Percentiles rank a stretch among this genome's conserved stretches.
These are phyloP conservation scores for Ogataea trehalophila DNA, from an alignment of 805 yeast species.

Conservation along the genomic window DNA sequence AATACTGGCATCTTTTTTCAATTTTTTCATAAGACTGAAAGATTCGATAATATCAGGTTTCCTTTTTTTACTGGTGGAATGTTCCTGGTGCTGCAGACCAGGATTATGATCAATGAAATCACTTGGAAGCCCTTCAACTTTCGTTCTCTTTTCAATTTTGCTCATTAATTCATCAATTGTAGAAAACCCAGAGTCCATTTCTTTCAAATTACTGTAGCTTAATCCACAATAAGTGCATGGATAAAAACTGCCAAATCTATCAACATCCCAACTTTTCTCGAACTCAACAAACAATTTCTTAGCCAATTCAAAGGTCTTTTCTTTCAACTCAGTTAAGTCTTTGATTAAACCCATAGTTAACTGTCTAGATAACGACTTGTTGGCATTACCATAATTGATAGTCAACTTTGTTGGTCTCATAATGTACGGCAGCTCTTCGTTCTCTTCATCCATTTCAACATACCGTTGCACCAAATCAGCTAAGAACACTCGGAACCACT, in stretches of 20 bases:
- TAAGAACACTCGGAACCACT: slow-evolving; percentile 80
- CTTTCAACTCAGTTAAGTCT: slow-evolving; percentile 34
- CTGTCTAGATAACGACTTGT: slow-evolving; percentile 36
- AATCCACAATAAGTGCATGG: slow-evolving; percentile 50
- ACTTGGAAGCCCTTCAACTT: background rate
- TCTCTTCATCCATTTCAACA: slow-evolving; percentile 70
- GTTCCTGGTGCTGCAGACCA: background rate
- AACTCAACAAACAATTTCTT: slow-evolving; percentile 18
- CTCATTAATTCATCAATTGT: slow-evolving; percentile 23
- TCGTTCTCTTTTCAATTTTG: background rate
- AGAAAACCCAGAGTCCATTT: slow-evolving; percentile 22
- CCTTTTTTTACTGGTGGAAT: background rate
- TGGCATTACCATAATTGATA: slow-evolving; percentile 31
- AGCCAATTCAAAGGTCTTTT: slow-evolving; percentile 20
- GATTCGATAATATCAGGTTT: slow-evolving; percentile 2
- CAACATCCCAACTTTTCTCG: slow-evolving; percentile 23
- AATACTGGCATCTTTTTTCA: background rate
- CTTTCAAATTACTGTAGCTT: slow-evolving; percentile 50
- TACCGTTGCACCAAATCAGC: slow-evolving; percentile 73
- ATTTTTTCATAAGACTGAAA: background rate
- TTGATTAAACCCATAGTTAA: slow-evolving; percentile 33
- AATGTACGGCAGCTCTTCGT: slow-evolving; percentile 13
- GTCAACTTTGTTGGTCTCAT: slow-evolving; percentile 54
- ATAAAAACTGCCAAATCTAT: slow-evolving; percentile 29
- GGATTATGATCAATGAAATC: background rate